Evolutionary conservation across 768 basidiomycete genomes (phyloP).

Genomic region (Clitopilus passeckerianus): DNA sequence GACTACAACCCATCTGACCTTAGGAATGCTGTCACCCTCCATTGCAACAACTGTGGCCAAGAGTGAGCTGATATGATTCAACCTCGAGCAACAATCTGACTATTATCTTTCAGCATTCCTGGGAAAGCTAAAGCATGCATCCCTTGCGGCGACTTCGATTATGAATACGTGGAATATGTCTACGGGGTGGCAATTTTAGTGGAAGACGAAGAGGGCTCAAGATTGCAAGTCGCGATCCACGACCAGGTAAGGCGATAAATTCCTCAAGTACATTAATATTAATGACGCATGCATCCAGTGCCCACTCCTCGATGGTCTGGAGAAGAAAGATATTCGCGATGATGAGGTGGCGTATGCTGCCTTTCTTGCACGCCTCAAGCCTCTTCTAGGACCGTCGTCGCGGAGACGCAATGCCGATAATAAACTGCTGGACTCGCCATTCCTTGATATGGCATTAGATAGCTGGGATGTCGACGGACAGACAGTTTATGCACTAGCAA

Average conservation of each 20-base stretch:
- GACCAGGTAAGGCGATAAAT: slow-evolving; percentile 30
- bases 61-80: slow-evolving; percentile 29
- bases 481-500: slow-evolving; percentile 18
- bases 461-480: slow-evolving; percentile 23
- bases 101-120: no score
- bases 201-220: slow-evolving; percentile 40
- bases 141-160: slow-evolving; percentile 33
- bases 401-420: background rate
- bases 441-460: slow-evolving; percentile 16
- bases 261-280: background rate
- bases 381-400: slow-evolving; percentile 31
- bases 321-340: slow-evolving; percentile 35
- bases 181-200: slow-evolving; percentile 48
- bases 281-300: slow-evolving; percentile 25
- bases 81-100: background rate
- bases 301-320: slow-evolving; percentile 36
- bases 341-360: slow-evolving; percentile 29
- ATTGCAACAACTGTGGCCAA: slow-evolving; percentile 48
- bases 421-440: slow-evolving; percentile 5
- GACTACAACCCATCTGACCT: slow-evolving; percentile 54
- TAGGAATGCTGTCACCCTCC: slow-evolving; percentile 38
- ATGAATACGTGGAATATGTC: slow-evolving; percentile 40
- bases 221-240: slow-evolving; percentile 42
- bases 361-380: slow-evolving; percentile 36
- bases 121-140: background rate